A percentile compares a stretch with the other conserved stretches of the same genome.
These are phyloP conservation scores for Ligustrum vulgare DNA, from an alignment of 257 asterid species.

Conservation along the genomic window DNA sequence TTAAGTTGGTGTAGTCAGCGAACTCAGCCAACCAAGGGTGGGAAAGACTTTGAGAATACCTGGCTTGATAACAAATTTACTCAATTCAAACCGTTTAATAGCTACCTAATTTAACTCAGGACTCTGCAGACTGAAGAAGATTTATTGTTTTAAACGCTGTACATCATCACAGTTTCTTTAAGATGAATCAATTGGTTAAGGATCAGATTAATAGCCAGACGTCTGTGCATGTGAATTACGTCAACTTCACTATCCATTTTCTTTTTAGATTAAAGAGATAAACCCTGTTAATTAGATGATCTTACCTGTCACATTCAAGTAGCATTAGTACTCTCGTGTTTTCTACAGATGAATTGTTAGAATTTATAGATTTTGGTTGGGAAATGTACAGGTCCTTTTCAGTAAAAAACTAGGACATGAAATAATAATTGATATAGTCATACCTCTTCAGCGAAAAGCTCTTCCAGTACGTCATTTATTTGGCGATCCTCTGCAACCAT, in stretches of 20 bases:
- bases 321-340: not conserved
- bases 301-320: not conserved
- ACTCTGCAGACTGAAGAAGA: not conserved
- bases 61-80: not conserved
- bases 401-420: not conserved
- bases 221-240: not conserved
- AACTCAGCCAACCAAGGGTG: not conserved
- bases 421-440: not conserved
- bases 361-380: not conserved
- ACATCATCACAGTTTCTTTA: not conserved
- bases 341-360: not conserved
- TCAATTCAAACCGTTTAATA: not conserved
- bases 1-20: not conserved
- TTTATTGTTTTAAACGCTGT: not conserved
- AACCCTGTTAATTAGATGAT: not conserved
- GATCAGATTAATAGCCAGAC: not conserved
- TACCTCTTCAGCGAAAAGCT: constrained; percentile 96
- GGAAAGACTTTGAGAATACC: not conserved
- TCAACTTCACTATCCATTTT: not conserved
- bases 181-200: not conserved
- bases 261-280: not conserved
- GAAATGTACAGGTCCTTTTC: not conserved
- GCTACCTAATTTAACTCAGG: not conserved
- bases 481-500: constrained; percentile 97
- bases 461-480: constrained; percentile 82